Conservation (phyloP, 2,329 filamentous ascomycete genomes). For the Clonostachys rhizophaga region DNA sequence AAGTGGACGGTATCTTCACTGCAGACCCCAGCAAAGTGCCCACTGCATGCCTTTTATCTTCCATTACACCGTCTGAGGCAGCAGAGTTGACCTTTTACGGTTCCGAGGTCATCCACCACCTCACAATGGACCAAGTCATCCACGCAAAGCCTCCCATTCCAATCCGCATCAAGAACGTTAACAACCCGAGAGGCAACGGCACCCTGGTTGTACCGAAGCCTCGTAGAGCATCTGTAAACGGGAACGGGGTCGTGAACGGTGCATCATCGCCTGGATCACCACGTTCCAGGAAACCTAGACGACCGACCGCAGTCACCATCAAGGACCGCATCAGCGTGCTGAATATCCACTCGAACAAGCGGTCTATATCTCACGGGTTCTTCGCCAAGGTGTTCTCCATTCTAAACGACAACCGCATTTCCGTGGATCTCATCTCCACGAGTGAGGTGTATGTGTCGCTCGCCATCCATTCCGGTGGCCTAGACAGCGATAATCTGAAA, state of each 20-base stretch:
- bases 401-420: conserved; percentile 79
- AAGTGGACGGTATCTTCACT: conserved; percentile 92
- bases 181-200: conserved; percentile 74
- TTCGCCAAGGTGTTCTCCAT: conserved; percentile 92
- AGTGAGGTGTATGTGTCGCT: conserved; percentile 97
- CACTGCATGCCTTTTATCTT: conserved; percentile 81
- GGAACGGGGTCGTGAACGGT: background rate
- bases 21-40: conserved; percentile 85
- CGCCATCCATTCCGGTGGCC: conserved; percentile 81
- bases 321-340: conserved; percentile 96
- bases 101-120: conserved; percentile 95
- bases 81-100: conserved; percentile 93
- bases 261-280: background rate
- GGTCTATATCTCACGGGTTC: conserved; percentile 93
- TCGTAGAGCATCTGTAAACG: conserved; percentile 10
- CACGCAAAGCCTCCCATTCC: conserved; percentile 74
- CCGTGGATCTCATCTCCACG: conserved; percentile 93
- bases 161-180: conserved; percentile 89
- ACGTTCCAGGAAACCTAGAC: conserved; percentile 54
- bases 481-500: conserved; percentile 57
- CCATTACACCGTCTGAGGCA: conserved; percentile 90
- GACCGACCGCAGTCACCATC: conserved; percentile 89
- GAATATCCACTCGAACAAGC: conserved; percentile 97
- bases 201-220: conserved; percentile 81
- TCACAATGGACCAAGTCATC: conserved; percentile 96